phyloP scores from a whole-genome alignment of 441 rosid species.

The Bruguiera hainesii region DNA sequence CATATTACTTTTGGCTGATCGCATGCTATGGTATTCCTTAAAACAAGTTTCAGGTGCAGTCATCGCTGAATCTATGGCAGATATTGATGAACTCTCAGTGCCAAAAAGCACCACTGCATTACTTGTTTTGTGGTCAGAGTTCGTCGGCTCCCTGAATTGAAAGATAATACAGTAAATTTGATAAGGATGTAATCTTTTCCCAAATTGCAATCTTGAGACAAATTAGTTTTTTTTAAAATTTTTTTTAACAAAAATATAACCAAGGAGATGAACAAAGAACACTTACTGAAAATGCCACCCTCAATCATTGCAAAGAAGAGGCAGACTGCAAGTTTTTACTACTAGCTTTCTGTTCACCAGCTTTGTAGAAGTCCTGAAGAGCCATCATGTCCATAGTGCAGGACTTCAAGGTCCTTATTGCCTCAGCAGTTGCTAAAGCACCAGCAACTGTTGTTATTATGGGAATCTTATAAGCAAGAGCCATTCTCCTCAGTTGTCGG shows the following conservation, averaged over 20 bases:
- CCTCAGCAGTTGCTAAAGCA: constrained; percentile 86
- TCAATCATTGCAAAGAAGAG: constrained; percentile 35
- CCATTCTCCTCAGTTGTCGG: constrained; percentile 83
- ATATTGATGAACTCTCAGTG: neutral
- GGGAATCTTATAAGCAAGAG: constrained; percentile 91
- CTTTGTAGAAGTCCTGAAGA: constrained; percentile 80
- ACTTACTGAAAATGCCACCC: constrained; percentile 19
- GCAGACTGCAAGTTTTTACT: constrained; percentile 39
- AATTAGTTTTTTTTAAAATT: neutral
- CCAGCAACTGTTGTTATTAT: constrained; percentile 87
- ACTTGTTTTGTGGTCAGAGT: constrained; percentile 1
- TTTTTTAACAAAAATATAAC: neutral
- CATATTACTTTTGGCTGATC: too few species aligned
- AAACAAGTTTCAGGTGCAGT: neutral
- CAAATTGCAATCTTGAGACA: constrained; percentile 9
- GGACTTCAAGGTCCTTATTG: constrained; percentile 71
- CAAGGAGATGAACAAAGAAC: neutral
- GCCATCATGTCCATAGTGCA: constrained; percentile 61
- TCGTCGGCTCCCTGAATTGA: constrained; percentile 8
- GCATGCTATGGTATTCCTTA: neutral
- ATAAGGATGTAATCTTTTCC: constrained; percentile 6
- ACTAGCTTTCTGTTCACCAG: constrained; percentile 24
- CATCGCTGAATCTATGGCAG: neutral
- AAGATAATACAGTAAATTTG: constrained; percentile 7
- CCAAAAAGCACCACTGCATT: neutral